Conservation (phyloP, 768 basidiomycete species). For the Infundibulicybe gibba region DNA sequence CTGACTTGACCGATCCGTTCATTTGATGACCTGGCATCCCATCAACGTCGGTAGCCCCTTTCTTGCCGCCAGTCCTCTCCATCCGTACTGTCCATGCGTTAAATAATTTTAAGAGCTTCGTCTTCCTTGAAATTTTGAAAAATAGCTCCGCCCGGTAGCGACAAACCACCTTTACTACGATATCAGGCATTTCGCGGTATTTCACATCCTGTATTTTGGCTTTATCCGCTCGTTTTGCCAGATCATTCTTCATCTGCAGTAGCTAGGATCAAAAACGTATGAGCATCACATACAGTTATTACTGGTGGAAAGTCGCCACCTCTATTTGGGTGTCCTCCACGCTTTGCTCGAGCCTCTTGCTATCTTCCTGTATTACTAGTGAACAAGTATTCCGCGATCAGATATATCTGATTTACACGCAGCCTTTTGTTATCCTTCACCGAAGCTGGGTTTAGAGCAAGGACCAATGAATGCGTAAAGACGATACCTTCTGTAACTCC, state of each 20-base stretch:
- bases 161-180: slow-evolving; percentile 85
- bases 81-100: slow-evolving; percentile 89
- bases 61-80: slow-evolving; percentile 58
- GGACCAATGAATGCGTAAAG: neutral
- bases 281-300: slow-evolving; percentile 6
- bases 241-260: slow-evolving; percentile 76
- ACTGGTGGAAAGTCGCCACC: slow-evolving; percentile 30
- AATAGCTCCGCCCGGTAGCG: slow-evolving; percentile 88
- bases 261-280: slow-evolving; percentile 39
- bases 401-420: slow-evolving; percentile 47
- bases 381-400: too few species aligned
- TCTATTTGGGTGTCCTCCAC: slow-evolving; percentile 89
- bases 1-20: slow-evolving; percentile 50
- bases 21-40: slow-evolving; percentile 27
- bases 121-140: slow-evolving; percentile 92
- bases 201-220: slow-evolving; percentile 77
- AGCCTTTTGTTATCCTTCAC: slow-evolving; percentile 84
- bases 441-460: slow-evolving; percentile 10
- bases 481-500: slow-evolving; percentile 79
- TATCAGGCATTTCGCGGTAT: slow-evolving; percentile 84
- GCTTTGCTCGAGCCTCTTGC: slow-evolving; percentile 71
- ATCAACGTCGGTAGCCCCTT: slow-evolving; percentile 24
- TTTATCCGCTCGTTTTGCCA: slow-evolving; percentile 76
- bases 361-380: slow-evolving; percentile 62
- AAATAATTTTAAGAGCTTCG: slow-evolving; percentile 78